Conservation (phyloP, 1,139 yeast genomes). For the Yamadazyma conglobata region DNA sequence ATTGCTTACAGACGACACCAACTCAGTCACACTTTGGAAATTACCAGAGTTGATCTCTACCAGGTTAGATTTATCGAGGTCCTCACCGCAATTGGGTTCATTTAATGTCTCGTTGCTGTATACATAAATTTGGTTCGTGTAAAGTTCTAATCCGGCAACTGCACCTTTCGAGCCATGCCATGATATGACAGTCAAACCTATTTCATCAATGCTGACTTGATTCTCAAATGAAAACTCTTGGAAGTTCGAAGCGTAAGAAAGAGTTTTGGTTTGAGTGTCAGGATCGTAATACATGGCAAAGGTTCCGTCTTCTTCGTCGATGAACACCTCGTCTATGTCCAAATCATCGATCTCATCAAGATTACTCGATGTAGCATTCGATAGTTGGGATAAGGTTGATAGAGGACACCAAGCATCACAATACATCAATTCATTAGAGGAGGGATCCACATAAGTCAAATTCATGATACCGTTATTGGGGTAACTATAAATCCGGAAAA, state of each 20-base stretch:
- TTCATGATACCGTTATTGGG: conserved; percentile 93
- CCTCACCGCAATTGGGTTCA: conserved; percentile 54
- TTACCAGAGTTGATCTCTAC: conserved; percentile 32
- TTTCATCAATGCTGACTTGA: conserved; percentile 53
- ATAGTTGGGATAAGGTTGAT: conserved; percentile 28
- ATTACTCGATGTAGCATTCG: conserved; percentile 21
- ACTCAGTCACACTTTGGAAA: conserved; percentile 28
- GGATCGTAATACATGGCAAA: conserved; percentile 38
- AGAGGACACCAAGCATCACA: conserved; percentile 94
- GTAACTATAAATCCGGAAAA: conserved; percentile 69
- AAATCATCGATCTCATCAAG: conserved; percentile 19
- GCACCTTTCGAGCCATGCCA: conserved; percentile 72
- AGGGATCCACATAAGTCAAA: conserved; percentile 77
- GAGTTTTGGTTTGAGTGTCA: conserved; percentile 37
- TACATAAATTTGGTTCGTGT: conserved; percentile 53
- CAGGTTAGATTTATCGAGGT: conserved; percentile 27
- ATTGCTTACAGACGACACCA: conserved; percentile 25
- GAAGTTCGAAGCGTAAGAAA: conserved; percentile 50
- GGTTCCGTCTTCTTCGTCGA: conserved; percentile 35
- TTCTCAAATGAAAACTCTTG: conserved; percentile 85
- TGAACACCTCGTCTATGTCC: conserved; percentile 23
- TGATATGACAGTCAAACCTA: conserved; percentile 65
- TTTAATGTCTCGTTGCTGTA: conserved; percentile 78
- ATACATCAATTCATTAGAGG: conserved; percentile 46
- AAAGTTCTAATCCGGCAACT: conserved; percentile 70